Evolutionary conservation across 2,329 filamentous ascomycete species (phyloP).

Genomic region (Zymoseptoria passerinii): DNA sequence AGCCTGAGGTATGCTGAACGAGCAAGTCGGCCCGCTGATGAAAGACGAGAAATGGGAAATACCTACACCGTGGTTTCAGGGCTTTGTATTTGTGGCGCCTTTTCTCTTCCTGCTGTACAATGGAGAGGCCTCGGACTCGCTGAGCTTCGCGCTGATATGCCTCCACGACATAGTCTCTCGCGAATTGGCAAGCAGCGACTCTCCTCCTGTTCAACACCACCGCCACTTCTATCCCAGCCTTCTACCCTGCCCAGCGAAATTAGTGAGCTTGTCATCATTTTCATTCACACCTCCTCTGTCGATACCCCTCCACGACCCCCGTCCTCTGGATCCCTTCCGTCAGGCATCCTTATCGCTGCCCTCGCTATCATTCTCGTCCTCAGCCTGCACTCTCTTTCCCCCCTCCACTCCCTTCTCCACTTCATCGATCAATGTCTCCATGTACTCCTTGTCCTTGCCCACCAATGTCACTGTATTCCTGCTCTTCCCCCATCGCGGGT

Average conservation of each 20-base stretch:
- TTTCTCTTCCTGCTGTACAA: too few relatives aligned
- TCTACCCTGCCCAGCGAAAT: not conserved
- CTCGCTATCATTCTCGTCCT: conserved; percentile 51
- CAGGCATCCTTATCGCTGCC: conserved; percentile 34
- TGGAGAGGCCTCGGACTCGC: too few relatives aligned
- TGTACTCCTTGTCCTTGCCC: conserved; percentile 61
- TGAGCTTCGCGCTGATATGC: too few relatives aligned
- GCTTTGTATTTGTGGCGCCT: too few relatives aligned
- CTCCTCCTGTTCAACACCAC: too few relatives aligned
- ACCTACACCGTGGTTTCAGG: too few relatives aligned
- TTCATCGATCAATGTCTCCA: conserved; percentile 71
- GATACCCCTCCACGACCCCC: not conserved
- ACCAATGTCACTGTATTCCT: conserved; percentile 87
- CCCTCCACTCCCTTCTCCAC: conserved; percentile 72
- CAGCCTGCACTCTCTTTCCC: conserved; percentile 59
- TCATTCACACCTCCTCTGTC: too few relatives aligned
- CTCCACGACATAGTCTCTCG: too few relatives aligned
- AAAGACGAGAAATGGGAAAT: too few relatives aligned
- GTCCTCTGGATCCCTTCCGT: not conserved
- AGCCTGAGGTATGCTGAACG: too few relatives aligned
- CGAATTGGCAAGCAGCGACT: too few relatives aligned
- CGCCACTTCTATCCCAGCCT: not conserved
- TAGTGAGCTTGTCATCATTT: not conserved
- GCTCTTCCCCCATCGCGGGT: conserved; percentile 83
- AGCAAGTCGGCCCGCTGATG: too few relatives aligned